Evolutionary conservation across 805 yeast species (phyloP).

Genomic region (Saccharomycopsis fibuligera): DNA sequence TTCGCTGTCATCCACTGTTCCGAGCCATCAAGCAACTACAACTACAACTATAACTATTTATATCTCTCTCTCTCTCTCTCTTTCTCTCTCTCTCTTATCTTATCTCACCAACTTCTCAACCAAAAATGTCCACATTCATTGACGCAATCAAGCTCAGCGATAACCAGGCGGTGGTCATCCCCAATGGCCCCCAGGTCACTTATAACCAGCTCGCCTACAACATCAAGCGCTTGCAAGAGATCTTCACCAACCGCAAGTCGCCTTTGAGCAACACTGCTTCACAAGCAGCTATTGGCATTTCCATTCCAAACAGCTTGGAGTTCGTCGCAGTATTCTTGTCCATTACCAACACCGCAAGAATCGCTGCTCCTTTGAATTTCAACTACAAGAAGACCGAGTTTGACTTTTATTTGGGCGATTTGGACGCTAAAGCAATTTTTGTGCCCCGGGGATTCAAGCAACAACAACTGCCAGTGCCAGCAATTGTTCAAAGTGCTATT

Average conservation of each 20-base stretch:
- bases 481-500: conserved; percentile 46
- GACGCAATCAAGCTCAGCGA: conserved; percentile 33
- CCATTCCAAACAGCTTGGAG: conserved; percentile 57
- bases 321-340: conserved; percentile 51
- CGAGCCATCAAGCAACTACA: too few relatives aligned
- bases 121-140: conserved; percentile 32
- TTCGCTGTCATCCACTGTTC: too few relatives aligned
- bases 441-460: conserved; percentile 46
- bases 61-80: too few relatives aligned
- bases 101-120: neutral
- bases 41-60: too few relatives aligned
- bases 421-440: conserved; percentile 49
- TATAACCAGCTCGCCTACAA: conserved; percentile 39
- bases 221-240: conserved; percentile 43
- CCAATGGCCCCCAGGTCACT: conserved; percentile 40
- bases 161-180: conserved; percentile 39
- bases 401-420: conserved; percentile 57
- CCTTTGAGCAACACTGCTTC: conserved; percentile 33
- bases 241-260: conserved; percentile 36
- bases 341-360: conserved; percentile 45
- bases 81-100: neutral
- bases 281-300: conserved; percentile 45
- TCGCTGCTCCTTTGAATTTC: conserved; percentile 68
- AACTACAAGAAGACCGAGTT: conserved; percentile 55
- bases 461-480: conserved; percentile 24